Base-by-base conservation (phyloP, 805 yeast genomes). In the Lipomyces yamadae region DNA sequence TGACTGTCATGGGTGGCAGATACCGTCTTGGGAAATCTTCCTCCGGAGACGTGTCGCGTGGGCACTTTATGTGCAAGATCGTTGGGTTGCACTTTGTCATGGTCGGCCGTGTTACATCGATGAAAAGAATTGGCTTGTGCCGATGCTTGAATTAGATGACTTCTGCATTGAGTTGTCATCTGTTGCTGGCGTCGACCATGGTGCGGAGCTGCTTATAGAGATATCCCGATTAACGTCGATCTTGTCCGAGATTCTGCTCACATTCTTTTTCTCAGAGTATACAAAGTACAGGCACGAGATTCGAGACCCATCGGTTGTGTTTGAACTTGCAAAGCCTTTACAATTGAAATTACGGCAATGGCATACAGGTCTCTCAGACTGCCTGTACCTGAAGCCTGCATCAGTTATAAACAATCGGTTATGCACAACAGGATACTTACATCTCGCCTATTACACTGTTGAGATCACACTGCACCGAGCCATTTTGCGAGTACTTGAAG, bases 1-100 rank as follows among this genome's bases (percentile, higher is more conserved):
- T 15, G 74, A 74, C 54, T 73, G 75, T 59, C 50, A 65, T 45
- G 60, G 69, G n/a, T 74, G 76, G 76, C 62, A 65, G 7, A 74
- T 74, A 55, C 76, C 76, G 24, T 70, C 74, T n/a, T 73, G 75
- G 75, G 76, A 74, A 54, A 68, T 72, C 29, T 71, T 73, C 2
- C 71, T 72, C 8, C 68, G 76, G 15, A 56, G 74, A 13, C 66
- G 72, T n/a, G 72, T 72, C n/a, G 74, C 73, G 7, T 74, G 76
- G 76, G 75, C 76, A 5, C 64, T 74, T 1, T 74, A 69, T 56
- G 70, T 72, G 18, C 74, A 72, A 54, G 76, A 74, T 52, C 60
- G 70, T 5, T 74, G 75, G 76, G 70, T 67, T 13, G 68, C 74
- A 29, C 68, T 70, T 11, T 71, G 72, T 50, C 71, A 70, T 18